A percentile compares a stretch with the other conserved stretches of the same genome.
Conservation (phyloP, 495 filamentous ascomycete genomes). For the Amorphotheca resinae region DNA sequence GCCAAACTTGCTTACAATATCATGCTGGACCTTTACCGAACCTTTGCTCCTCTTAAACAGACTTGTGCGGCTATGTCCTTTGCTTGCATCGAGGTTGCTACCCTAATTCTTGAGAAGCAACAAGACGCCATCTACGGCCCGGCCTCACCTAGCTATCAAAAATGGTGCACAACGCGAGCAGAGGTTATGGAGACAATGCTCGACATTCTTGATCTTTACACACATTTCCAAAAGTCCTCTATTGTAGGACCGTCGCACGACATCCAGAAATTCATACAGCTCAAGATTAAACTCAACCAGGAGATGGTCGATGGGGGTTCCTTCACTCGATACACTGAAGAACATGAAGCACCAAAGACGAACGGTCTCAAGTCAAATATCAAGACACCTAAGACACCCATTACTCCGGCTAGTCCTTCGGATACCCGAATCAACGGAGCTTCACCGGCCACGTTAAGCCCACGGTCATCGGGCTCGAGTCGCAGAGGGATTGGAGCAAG, state of each 20-base stretch:
- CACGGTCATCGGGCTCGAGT: conserved; percentile 30
- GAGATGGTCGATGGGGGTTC: conserved; percentile 40
- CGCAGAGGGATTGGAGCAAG: conserved; percentile 35
- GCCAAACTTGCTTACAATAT: conserved; percentile 62
- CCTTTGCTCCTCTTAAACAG: conserved; percentile 83
- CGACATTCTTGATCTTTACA: conserved; percentile 78
- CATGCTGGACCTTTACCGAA: conserved; percentile 80
- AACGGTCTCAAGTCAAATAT: conserved; percentile 17
- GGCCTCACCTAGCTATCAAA: conserved; percentile 24
- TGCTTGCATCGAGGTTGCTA: conserved; percentile 68
- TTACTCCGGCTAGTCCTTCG: conserved; percentile 22
- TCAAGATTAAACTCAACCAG: conserved; percentile 78
- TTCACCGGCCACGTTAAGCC: conserved; percentile 29
- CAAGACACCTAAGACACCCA: conserved; percentile 24
- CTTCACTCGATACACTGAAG: conserved; percentile 39
- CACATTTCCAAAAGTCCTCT: conserved; percentile 59
- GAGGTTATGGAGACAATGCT: conserved; percentile 77
- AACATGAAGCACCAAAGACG: conserved; percentile 10
- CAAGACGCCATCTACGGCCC: conserved; percentile 7
- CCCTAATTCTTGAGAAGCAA: conserved; percentile 36
- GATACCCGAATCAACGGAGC: conserved; percentile 14
- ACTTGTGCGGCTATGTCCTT: conserved; percentile 66
- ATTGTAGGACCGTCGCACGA: conserved; percentile 58
- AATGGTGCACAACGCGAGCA: conserved; percentile 48
- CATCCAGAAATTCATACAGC: conserved; percentile 62